phyloP scores from a whole-genome alignment of 2,329 filamentous ascomycete species.

The Pseudodiploospora longispora region DNA sequence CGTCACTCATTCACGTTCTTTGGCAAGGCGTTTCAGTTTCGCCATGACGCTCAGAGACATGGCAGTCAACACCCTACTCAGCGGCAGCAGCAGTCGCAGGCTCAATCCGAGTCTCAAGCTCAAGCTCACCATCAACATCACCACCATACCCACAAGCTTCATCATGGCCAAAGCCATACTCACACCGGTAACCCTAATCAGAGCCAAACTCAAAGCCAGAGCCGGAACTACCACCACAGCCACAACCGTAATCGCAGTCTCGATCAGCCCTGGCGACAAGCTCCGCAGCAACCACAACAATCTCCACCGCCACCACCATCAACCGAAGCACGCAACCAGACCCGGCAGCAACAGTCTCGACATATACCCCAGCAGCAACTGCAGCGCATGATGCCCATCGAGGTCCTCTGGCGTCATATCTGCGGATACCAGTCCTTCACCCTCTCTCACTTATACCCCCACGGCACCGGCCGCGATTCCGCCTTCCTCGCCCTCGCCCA shows the following conservation, averaged over 20 bases:
- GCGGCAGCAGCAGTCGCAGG: not conserved
- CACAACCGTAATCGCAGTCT: not conserved
- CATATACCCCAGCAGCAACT: not conserved
- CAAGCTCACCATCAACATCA: not conserved
- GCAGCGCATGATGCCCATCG: conserved; percentile 17
- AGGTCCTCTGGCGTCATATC: conserved; percentile 21
- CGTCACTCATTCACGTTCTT: conserved; percentile 21
- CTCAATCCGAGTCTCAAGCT: not conserved
- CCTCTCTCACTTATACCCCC: conserved; percentile 17
- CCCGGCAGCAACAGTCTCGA: not conserved
- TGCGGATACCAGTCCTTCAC: conserved; percentile 17
- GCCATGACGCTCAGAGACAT: conserved; percentile 2
- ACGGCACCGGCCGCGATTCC: conserved; percentile 10
- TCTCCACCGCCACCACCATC: not conserved
- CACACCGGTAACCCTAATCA: not conserved
- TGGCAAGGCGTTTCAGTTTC: conserved; percentile 23
- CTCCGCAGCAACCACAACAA: not conserved
- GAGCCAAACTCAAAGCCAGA: not conserved
- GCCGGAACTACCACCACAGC: not conserved
- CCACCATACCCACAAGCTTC: not conserved
- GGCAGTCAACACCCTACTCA: not conserved
- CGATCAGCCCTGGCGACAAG: too few species aligned
- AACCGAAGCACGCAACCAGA: not conserved
- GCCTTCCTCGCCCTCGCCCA: conserved; percentile 26
- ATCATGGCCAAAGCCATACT: not conserved